Evolutionary conservation across 768 basidiomycete species (phyloP).

Genomic region (Fomitopsis pulvina): DNA sequence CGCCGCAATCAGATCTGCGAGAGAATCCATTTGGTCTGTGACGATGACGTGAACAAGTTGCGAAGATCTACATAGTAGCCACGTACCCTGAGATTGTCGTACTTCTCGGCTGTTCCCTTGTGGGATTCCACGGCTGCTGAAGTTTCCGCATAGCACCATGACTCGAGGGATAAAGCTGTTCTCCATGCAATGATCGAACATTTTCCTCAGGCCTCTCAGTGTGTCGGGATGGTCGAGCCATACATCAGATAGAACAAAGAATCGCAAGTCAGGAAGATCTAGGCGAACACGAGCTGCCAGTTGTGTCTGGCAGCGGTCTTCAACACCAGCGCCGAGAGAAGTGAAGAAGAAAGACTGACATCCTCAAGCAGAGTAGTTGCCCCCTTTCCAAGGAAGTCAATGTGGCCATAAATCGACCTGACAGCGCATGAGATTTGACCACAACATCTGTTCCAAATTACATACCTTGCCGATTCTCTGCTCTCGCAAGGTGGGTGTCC

Average conservation of each 20-base stretch:
- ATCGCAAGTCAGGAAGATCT: conserved; percentile 71
- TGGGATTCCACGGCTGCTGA: conserved; percentile 75
- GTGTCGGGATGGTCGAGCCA: conserved; percentile 91
- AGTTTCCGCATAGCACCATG: conserved; percentile 93
- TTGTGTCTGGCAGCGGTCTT: conserved; percentile 40
- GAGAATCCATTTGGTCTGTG: conserved; percentile 77
- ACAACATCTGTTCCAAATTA: neutral
- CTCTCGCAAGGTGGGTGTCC: conserved; percentile 97
- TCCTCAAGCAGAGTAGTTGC: conserved; percentile 88
- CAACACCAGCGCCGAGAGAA: neutral
- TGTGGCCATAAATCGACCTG: conserved; percentile 92
- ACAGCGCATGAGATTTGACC: neutral
- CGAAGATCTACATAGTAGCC: neutral
- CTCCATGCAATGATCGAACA: conserved; percentile 89
- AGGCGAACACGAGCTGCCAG: conserved; percentile 55
- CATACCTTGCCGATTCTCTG: conserved; percentile 74
- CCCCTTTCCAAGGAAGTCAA: conserved; percentile 96
- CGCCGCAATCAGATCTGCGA: conserved; percentile 78
- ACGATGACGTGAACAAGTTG: neutral
- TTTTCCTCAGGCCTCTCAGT: conserved; percentile 67
- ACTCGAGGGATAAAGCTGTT: conserved; percentile 82
- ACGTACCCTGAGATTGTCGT: conserved; percentile 76
- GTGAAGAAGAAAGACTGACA: conserved; percentile 39
- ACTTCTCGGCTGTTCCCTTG: conserved; percentile 76
- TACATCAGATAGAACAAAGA: conserved; percentile 93